Evolutionary conservation across 352 stramenopile genomes (phyloP).

Genomic region (Globisporangium nunn): DNA sequence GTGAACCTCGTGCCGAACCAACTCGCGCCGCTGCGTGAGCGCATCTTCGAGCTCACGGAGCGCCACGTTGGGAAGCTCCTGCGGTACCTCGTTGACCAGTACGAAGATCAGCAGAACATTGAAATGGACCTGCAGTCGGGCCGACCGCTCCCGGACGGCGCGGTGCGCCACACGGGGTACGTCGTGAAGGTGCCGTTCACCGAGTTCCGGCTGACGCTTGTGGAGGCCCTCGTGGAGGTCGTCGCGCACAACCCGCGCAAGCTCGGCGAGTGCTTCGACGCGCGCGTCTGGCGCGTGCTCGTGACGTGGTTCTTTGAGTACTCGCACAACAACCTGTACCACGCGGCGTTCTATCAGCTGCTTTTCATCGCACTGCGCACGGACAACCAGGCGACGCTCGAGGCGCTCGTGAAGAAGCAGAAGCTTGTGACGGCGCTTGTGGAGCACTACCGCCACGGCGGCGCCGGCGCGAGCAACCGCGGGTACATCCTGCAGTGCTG

Average conservation of each 20-base stretch:
- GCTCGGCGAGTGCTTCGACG: slow-evolving; percentile 67
- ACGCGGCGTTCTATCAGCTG: slow-evolving; percentile 86
- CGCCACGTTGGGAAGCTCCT: slow-evolving; percentile 62
- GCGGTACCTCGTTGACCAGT: slow-evolving; percentile 66
- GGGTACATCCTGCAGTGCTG: slow-evolving; percentile 87
- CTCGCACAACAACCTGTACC: slow-evolving; percentile 89
- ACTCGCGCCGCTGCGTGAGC: slow-evolving; percentile 50
- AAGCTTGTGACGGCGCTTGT: slow-evolving; percentile 81
- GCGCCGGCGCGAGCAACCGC: slow-evolving; percentile 65
- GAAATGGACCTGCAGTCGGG: slow-evolving; percentile 54
- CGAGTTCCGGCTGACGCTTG: slow-evolving; percentile 79
- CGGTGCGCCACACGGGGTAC: slow-evolving; percentile 82
- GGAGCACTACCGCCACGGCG: slow-evolving; percentile 69
- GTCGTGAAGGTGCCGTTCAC: slow-evolving; percentile 87
- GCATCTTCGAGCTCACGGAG: slow-evolving; percentile 68
- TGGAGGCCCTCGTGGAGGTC: slow-evolving; percentile 82
- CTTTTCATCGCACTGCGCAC: slow-evolving; percentile 84
- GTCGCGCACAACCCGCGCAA: slow-evolving; percentile 69
- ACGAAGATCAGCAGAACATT: slow-evolving; percentile 77
- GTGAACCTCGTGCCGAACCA: slow-evolving; percentile 84
- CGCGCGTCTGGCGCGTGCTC: slow-evolving; percentile 83
- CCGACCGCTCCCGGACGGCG: slow-evolving; percentile 48
- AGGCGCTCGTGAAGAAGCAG: slow-evolving; percentile 84
- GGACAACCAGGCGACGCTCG: slow-evolving; percentile 72
- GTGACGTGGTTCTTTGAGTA: slow-evolving; percentile 90